phyloP scores from a whole-genome alignment of 2,329 filamentous ascomycete genomes.

The Colletotrichum magnum region DNA sequence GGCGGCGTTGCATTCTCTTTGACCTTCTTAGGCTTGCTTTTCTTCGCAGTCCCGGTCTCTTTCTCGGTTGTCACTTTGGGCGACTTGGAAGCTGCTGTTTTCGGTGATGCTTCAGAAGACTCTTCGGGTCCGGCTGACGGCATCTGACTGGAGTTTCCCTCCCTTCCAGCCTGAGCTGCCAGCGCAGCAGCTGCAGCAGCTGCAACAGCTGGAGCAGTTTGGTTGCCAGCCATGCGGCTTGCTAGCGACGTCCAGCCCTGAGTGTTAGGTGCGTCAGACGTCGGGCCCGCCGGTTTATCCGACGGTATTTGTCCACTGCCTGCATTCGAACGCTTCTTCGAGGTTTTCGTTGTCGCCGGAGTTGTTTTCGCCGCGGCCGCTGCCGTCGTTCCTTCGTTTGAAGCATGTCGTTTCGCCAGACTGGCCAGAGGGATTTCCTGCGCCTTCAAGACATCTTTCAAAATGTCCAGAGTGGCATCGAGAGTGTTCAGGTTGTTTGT shows the following conservation, averaged over 20 bases:
- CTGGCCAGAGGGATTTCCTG: slow-evolving; percentile 43
- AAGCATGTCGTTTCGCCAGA: slow-evolving; percentile 28
- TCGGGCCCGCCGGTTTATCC: not conserved
- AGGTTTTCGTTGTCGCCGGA: not conserved
- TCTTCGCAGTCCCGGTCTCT: not conserved
- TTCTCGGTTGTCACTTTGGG: too few relatives aligned
- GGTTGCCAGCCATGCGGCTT: slow-evolving; percentile 7
- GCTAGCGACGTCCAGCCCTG: slow-evolving; percentile 15
- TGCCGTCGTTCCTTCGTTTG: slow-evolving; percentile 2
- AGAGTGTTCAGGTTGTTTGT: slow-evolving; percentile 48
- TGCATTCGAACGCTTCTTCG: not conserved
- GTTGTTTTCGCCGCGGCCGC: not conserved
- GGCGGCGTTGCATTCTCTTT: slow-evolving; percentile 4
- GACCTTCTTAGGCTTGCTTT: slow-evolving; percentile 1
- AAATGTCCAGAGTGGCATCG: slow-evolving; percentile 52
- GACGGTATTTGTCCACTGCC: not conserved
- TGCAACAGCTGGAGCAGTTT: not conserved
- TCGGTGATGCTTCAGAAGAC: not conserved
- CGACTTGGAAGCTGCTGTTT: not conserved
- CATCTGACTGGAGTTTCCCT: not conserved
- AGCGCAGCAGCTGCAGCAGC: slow-evolving; percentile 4
- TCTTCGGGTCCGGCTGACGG: too few relatives aligned
- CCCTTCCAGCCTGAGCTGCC: not conserved
- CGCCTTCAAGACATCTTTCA: slow-evolving; percentile 54
- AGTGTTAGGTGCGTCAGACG: not conserved